Evolutionary conservation across 495 filamentous ascomycete species (phyloP).

Genomic region (Pyrenopolyporus hunteri): DNA sequence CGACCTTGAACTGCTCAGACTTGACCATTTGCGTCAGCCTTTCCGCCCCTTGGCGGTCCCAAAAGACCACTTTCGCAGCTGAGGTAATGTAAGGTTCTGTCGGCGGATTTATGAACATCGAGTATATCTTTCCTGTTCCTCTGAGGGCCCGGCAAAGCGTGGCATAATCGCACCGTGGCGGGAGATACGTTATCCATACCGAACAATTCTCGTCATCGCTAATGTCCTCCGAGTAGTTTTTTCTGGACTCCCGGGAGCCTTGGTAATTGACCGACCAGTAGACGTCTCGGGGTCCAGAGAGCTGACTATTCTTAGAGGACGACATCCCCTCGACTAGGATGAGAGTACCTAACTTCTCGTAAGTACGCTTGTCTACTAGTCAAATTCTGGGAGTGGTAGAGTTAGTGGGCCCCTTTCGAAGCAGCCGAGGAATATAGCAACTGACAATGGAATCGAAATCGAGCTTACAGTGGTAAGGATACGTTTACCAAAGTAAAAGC

Average conservation of each 20-base stretch:
- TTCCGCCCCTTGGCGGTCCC: background rate
- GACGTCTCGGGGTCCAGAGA: background rate
- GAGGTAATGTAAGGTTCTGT: background rate
- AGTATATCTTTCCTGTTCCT: slow-evolving; percentile 2
- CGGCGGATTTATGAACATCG: background rate
- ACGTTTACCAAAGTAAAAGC: no score
- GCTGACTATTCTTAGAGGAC: background rate
- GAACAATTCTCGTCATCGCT: background rate
- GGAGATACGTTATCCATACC: slow-evolving; percentile 2
- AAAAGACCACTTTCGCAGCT: slow-evolving; percentile 5
- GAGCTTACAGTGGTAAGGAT: no score
- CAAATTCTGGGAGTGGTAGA: no score
- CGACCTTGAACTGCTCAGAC: background rate
- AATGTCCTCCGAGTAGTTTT: slow-evolving; percentile 1
- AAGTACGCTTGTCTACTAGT: no score
- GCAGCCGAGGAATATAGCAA: no score
- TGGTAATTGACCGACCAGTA: background rate
- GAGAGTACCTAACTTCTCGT: background rate
- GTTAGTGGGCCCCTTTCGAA: no score
- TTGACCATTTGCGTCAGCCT: background rate
- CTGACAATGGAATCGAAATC: no score
- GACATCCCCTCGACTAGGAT: background rate
- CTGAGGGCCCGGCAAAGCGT: background rate
- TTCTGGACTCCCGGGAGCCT: background rate
- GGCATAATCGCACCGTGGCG: background rate